Percentiles rank a stretch among this genome's conserved stretches.
phyloP scores from a whole-genome alignment of 352 stramenopile genomes.

The Phytophthora ramorum region DNA sequence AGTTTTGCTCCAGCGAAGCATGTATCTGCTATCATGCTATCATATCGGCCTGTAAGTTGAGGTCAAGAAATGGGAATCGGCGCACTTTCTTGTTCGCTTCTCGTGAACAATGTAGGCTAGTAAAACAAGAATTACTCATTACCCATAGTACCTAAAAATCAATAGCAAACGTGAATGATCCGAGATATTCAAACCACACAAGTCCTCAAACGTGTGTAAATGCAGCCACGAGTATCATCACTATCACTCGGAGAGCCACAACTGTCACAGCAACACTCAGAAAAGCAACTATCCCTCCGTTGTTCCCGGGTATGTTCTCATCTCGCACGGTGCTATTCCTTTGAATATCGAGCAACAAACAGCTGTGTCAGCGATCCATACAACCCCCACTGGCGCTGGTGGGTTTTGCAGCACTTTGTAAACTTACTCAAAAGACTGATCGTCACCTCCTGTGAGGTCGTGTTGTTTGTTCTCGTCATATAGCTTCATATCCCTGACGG shows the following conservation, averaged over 20 bases:
- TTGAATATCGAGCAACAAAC: slow-evolving; percentile 6
- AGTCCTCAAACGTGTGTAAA: not conserved
- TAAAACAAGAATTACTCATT: too few relatives aligned
- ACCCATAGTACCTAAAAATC: too few relatives aligned
- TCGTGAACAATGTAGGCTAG: too few relatives aligned
- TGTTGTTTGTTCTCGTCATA: slow-evolving; percentile 30
- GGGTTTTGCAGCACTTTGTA: not conserved
- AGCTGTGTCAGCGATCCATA: not conserved
- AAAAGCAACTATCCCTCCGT: slow-evolving; percentile 20
- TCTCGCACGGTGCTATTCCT: slow-evolving; percentile 9
- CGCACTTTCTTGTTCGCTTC: too few relatives aligned
- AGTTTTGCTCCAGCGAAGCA: too few relatives aligned
- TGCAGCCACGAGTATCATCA: slow-evolving; percentile 4
- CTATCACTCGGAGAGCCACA: slow-evolving; percentile 9
- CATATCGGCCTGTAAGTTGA: too few relatives aligned
- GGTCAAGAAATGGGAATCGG: too few relatives aligned
- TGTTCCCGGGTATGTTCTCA: not conserved
- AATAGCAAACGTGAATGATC: not conserved
- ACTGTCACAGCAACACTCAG: slow-evolving; percentile 6
- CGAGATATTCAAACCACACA: not conserved
- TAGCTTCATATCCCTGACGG: slow-evolving; percentile 56
- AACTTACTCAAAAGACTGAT: slow-evolving; percentile 18
- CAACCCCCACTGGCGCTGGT: not conserved
- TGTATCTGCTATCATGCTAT: too few relatives aligned
- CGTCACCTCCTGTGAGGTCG: slow-evolving; percentile 3